Base-by-base conservation (phyloP, 202 grass and related monocot genomes). In the Schoenoplectus triqueter region DNA sequence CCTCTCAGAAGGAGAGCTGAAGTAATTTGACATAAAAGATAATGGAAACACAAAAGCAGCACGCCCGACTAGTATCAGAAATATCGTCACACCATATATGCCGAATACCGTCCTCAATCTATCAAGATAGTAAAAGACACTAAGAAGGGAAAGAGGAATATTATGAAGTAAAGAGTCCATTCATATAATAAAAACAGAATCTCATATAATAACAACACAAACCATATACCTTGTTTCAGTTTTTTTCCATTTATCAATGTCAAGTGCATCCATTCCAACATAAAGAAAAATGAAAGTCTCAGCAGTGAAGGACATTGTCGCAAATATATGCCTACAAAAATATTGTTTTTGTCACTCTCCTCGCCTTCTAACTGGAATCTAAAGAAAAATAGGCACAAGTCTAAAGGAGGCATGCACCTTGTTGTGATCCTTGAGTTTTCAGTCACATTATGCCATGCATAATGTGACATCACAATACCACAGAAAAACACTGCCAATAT, bases 401-500 rank as follows among this genome's bases (percentile, higher is more conserved):
- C 56, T 14, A 59, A 14, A 59, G 56, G 68, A 76, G 59, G 1
- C 74, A 78, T 15, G 7, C 66, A 97, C 95, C 90, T 92, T 84
- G 95, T 92, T 1, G 92, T 92, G 71, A 93, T 97, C 85, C 92
- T 87, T 17, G 95, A 97, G 86, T 80, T 94, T 60, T 93, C 88
- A 64, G 82, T 93, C 51, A 97, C 89, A 73, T 97, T 97, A 81
- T 97, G 92, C 95, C 92, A 95, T 41, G 95, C 95, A 72, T 97
- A 95, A 64, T 97, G 95, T 44, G 95, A 97, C 92, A 97, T 97
- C 15, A 93, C 89, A 81, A 97, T 97, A 39, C 95, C 92, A 8
- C 92, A 95, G 68, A 97, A 93, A 86, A 97, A 97, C 79, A 97
- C 95, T 2, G 92, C 93, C 91, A 95, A 82, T 82, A 97, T 97